These are phyloP conservation scores for Penicillium occitanis DNA, from an alignment of 2,329 filamentous ascomycete genomes.

Conservation along the genomic window DNA sequence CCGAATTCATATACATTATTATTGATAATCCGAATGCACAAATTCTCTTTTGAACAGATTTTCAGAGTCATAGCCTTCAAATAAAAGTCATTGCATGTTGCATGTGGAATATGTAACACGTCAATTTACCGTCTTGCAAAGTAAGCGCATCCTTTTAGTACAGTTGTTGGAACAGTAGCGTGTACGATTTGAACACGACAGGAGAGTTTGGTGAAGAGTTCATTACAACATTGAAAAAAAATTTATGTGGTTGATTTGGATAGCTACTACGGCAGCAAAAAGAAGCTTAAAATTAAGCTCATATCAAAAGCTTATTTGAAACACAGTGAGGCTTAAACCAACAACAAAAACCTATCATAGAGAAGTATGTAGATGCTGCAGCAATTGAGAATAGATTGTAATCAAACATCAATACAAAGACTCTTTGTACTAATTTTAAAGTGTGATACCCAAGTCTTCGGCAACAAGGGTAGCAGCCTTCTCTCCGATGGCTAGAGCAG, in stretches of 20 bases:
- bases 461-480: constrained; percentile 7
- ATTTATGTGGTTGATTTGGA: background rate
- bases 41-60: too few relatives aligned
- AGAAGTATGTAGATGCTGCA: background rate
- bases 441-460: background rate
- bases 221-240: background rate
- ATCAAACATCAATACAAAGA: background rate
- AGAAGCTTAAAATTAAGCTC: background rate
- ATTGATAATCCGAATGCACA: too few relatives aligned
- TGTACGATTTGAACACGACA: background rate
- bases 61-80: too few relatives aligned
- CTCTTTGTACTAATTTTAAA: background rate
- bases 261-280: background rate
- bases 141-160: background rate
- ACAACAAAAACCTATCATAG: background rate
- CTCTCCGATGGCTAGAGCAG: constrained; percentile 12
- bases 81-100: too few relatives aligned
- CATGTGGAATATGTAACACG: too few relatives aligned
- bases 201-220: background rate
- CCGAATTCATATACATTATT: too few relatives aligned
- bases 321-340: background rate
- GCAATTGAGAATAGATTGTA: background rate
- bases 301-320: background rate
- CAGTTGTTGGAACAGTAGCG: background rate
- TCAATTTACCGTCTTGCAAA: too few relatives aligned